phyloP scores from a whole-genome alignment of 495 filamentous ascomycete species.

The Hypoxylon lienhwacheense region DNA sequence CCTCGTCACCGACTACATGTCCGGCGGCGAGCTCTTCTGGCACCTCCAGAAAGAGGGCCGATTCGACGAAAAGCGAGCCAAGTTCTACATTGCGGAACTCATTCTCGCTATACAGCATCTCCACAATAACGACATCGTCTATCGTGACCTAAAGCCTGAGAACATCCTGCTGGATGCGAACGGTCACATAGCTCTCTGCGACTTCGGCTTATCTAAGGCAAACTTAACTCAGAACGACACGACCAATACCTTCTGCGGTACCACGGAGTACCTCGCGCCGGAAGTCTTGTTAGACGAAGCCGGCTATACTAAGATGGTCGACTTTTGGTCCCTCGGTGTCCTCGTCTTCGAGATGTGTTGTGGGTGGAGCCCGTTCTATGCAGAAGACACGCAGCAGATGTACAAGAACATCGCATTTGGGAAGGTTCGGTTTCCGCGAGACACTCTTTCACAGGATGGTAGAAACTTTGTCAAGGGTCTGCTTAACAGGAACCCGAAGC shows the following conservation, averaged over 20 bases:
- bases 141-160: conserved; percentile 95
- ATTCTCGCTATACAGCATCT: conserved; percentile 95
- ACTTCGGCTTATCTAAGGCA: conserved; percentile 96
- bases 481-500: conserved; percentile 94
- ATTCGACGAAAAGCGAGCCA: conserved; percentile 91
- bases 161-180: conserved; percentile 93
- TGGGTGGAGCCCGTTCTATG: conserved; percentile 98
- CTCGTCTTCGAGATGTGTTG: conserved; percentile 99
- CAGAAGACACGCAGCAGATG: conserved; percentile 99
- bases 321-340: conserved; percentile 98
- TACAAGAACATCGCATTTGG: conserved; percentile 99
- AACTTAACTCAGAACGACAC: conserved; percentile 95
- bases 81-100: conserved; percentile 98
- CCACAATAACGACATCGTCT: conserved; percentile 96
- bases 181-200: conserved; percentile 92
- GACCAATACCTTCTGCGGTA: conserved; percentile 98
- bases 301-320: conserved; percentile 99
- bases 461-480: conserved; percentile 97
- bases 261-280: conserved; percentile 94
- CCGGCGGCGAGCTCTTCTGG: conserved; percentile 97
- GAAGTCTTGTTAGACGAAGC: conserved; percentile 94
- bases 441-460: conserved; percentile 90
- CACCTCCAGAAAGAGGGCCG: conserved; percentile 96
- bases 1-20: conserved; percentile 99
- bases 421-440: conserved; percentile 93